These are phyloP conservation scores for Rhizopogon vesiculosus DNA, from an alignment of 768 basidiomycete species.

Conservation along the genomic window DNA sequence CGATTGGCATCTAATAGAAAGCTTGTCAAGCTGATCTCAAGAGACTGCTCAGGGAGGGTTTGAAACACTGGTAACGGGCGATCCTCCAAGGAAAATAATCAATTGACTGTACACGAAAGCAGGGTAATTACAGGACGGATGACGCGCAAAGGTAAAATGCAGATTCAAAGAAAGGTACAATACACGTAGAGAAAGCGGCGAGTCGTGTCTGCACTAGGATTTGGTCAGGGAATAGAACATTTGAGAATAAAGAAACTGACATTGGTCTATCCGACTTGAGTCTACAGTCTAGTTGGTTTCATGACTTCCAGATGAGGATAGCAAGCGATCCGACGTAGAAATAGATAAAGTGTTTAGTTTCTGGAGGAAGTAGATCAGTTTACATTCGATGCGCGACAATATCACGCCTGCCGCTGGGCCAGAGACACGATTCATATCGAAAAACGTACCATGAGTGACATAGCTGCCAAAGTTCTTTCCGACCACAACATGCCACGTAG, in stretches of 20 bases:
- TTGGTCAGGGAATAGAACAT: not conserved
- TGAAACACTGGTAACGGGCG: not conserved
- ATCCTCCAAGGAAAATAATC: not conserved
- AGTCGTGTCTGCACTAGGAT: conserved; percentile 9
- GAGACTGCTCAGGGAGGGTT: too few species aligned
- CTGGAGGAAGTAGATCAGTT: conserved; percentile 36
- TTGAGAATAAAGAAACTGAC: conserved; percentile 9
- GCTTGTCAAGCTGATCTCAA: not conserved
- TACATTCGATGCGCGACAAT: not conserved
- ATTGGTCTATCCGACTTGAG: conserved; percentile 16
- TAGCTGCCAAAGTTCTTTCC: conserved; percentile 99
- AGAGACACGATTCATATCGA: not conserved
- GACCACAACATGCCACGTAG: conserved; percentile 98
- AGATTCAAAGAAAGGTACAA: conserved; percentile 20
- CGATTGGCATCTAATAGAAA: not conserved
- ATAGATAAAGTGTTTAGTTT: conserved; percentile 99
- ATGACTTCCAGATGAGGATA: conserved; percentile 95
- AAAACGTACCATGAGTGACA: conserved; percentile 84
- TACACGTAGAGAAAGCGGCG: conserved; percentile 13
- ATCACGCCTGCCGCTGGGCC: not conserved
- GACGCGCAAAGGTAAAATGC: conserved; percentile 11
- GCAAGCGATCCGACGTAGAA: conserved; percentile 93
- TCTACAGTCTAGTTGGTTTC: conserved; percentile 18
- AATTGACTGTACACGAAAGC: conserved; percentile 12
- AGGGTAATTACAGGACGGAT: conserved; percentile 20